Percentiles rank a stretch among this genome's conserved stretches.
Conservation (phyloP, 768 basidiomycete genomes). For the Xerocomellus amylosporus region DNA sequence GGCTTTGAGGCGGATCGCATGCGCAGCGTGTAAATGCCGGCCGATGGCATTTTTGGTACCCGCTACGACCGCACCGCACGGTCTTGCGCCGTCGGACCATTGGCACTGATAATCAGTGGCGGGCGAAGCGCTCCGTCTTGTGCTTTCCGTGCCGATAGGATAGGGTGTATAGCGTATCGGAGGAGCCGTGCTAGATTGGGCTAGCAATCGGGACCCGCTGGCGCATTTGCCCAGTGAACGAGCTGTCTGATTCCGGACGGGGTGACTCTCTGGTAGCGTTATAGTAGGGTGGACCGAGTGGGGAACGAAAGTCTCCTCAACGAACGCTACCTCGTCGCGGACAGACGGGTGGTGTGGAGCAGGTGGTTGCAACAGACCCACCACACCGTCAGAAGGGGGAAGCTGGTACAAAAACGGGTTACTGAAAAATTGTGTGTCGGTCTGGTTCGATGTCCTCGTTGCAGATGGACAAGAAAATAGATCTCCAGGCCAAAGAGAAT, state of each 20-base stretch:
- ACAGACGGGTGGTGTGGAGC: neutral
- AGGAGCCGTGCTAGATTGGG: neutral
- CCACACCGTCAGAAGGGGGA: neutral
- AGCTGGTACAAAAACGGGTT: neutral
- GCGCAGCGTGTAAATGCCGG: slow-evolving; percentile 8
- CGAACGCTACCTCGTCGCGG: neutral
- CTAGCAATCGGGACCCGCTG: neutral
- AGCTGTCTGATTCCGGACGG: neutral
- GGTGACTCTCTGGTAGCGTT: neutral
- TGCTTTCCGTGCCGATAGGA: neutral
- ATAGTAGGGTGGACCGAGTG: neutral
- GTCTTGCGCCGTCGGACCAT: neutral
- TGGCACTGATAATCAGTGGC: slow-evolving; percentile 1
- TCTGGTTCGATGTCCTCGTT: neutral
- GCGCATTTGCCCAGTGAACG: neutral
- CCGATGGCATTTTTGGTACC: slow-evolving; percentile 12
- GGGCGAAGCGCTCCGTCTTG: neutral
- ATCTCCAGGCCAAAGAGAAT: neutral
- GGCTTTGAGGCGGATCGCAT: slow-evolving; percentile 5
- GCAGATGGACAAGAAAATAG: neutral
- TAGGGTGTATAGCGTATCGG: slow-evolving; percentile 6
- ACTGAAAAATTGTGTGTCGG: neutral
- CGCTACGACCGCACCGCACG: neutral
- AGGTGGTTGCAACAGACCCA: neutral
- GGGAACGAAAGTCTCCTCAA: neutral